Evolutionary conservation across 116 monocot species (phyloP).

Genomic region (Phalaenopsis hybrid): DNA sequence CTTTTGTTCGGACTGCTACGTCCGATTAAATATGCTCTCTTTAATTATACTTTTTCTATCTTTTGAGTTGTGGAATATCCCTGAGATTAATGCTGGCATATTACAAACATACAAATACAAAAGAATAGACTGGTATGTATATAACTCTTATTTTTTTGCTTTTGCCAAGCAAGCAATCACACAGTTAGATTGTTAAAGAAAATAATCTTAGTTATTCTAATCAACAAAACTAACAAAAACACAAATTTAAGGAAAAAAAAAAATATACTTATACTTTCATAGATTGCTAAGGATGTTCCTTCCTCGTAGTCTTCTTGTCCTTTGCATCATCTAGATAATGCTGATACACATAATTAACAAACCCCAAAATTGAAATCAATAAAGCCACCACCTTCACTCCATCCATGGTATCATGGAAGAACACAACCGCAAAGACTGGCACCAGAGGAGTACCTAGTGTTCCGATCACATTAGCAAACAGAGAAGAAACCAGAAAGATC

Average conservation of each 20-base stretch:
- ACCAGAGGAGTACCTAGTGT: constrained; percentile 10
- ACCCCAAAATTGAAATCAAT: constrained; percentile 12
- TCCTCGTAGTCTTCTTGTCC: not conserved
- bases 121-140: no score
- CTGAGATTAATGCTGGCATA: no score
- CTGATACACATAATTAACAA: constrained; percentile 16
- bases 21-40: no score
- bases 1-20: no score
- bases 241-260: not conserved
- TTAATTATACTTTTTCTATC: no score
- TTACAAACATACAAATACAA: no score
- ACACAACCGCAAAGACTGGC: constrained; percentile 15
- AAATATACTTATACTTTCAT: not conserved
- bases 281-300: not conserved
- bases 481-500: constrained; percentile 14
- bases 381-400: constrained; percentile 24
- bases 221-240: no score
- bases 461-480: constrained; percentile 17
- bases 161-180: no score
- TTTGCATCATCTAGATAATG: constrained; percentile 14
- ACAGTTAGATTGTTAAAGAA: no score
- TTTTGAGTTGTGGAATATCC: no score
- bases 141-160: no score
- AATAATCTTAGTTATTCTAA: no score
- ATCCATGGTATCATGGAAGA: constrained; percentile 19